Conservation (phyloP, 2,329 filamentous ascomycete species). For the Nakataea oryzae region DNA sequence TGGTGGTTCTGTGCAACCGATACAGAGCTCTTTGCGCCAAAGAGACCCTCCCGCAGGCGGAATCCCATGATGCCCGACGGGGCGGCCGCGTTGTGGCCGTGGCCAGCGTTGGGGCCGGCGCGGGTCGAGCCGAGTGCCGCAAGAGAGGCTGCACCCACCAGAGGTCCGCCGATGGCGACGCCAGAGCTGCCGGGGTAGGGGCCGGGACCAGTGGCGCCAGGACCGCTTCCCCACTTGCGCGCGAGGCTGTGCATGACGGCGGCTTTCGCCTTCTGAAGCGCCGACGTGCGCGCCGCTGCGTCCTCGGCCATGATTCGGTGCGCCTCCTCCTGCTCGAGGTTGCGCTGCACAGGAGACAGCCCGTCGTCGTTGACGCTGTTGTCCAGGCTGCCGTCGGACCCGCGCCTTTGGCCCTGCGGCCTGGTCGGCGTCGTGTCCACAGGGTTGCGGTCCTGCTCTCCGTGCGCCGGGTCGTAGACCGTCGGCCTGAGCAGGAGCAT, state of each 20-base stretch:
- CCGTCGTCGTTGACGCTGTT: constrained; percentile 23
- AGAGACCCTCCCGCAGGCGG: constrained; percentile 30
- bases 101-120: neutral
- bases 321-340: constrained; percentile 43
- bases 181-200: neutral
- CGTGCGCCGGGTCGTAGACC: constrained; percentile 38
- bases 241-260: constrained; percentile 49
- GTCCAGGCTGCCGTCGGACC: neutral
- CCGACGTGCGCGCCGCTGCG: constrained; percentile 39
- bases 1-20: constrained; percentile 13
- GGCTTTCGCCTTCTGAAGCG: constrained; percentile 48
- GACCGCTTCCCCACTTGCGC: constrained; percentile 30
- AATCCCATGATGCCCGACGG: constrained; percentile 23
- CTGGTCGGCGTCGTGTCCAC: neutral
- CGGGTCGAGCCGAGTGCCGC: no score
- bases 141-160: neutral
- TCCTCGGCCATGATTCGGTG: constrained; percentile 48
- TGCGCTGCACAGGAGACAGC: constrained; percentile 47
- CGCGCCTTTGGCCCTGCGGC: neutral
- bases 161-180: neutral
- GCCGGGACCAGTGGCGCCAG: neutral
- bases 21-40: constrained; percentile 15
- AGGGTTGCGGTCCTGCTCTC: neutral
- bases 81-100: neutral
- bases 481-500: constrained; percentile 41